Conservation (phyloP, 768 basidiomycete genomes). For the Podaxis sp. region DNA sequence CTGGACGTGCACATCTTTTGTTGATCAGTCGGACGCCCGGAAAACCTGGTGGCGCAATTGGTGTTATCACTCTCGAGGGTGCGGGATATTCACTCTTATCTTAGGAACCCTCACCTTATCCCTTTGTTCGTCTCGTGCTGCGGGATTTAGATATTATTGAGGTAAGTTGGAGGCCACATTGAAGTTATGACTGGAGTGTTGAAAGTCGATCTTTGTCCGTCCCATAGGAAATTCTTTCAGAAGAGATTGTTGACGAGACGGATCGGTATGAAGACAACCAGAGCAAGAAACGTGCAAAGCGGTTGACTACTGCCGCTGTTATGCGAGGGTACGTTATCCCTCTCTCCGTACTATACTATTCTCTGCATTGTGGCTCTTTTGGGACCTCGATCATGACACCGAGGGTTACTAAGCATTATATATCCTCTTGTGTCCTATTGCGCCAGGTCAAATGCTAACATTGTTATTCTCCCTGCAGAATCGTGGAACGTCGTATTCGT, state of each 20-base stretch:
- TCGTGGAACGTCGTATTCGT: slow-evolving; percentile 40
- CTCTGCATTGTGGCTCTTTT: background rate
- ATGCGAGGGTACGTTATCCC: slow-evolving; percentile 64
- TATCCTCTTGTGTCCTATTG: background rate
- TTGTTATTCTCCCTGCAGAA: slow-evolving; percentile 25
- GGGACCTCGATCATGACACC: background rate
- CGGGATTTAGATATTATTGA: slow-evolving; percentile 66
- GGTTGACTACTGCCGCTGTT: slow-evolving; percentile 66
- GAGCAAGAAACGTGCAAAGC: slow-evolving; percentile 67
- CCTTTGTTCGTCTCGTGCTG: background rate
- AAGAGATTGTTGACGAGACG: slow-evolving; percentile 95
- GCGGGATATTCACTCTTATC: slow-evolving; percentile 7
- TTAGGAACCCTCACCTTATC: background rate
- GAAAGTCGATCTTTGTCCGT: slow-evolving; percentile 5
- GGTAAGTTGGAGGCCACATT: slow-evolving; percentile 22
- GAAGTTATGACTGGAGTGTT: background rate
- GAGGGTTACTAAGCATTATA: slow-evolving; percentile 13
- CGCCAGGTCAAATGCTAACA: background rate
- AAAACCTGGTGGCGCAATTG: slow-evolving; percentile 75
- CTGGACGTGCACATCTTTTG: slow-evolving; percentile 89
- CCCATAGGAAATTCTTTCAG: slow-evolving; percentile 82
- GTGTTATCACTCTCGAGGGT: slow-evolving; percentile 89
- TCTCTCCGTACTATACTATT: background rate
- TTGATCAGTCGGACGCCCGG: slow-evolving; percentile 86
- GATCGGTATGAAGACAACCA: slow-evolving; percentile 88